Conservation (phyloP, 2,329 filamentous ascomycete species). For the Trichophyton schoenleinii region DNA sequence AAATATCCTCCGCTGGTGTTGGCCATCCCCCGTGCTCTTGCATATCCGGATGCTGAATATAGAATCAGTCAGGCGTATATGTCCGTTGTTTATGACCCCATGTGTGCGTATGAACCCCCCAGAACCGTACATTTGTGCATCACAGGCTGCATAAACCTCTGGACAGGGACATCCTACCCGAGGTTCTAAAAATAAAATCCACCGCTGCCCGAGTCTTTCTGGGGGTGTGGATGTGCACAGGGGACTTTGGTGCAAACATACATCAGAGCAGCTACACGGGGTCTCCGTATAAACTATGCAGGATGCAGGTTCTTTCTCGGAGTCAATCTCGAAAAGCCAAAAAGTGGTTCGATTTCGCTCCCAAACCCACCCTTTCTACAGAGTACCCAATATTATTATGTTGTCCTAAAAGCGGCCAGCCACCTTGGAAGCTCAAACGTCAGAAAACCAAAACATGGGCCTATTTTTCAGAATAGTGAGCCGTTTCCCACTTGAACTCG, state of each 20-base stretch:
- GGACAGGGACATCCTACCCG: not conserved
- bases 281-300: not conserved
- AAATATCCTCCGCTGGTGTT: not conserved
- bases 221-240: not conserved
- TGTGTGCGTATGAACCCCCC: not conserved
- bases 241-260: too few species aligned
- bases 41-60: not conserved
- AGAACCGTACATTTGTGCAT: not conserved
- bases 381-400: not conserved
- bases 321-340: not conserved
- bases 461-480: not conserved
- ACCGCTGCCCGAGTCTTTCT: not conserved
- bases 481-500: conserved; percentile 1
- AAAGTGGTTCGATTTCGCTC: not conserved
- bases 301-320: not conserved
- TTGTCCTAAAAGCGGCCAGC: not conserved
- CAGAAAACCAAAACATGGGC: not conserved
- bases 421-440: not conserved
- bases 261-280: not conserved
- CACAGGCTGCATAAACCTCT: not conserved
- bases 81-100: not conserved
- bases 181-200: not conserved
- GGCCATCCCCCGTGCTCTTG: not conserved
- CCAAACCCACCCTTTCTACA: not conserved
- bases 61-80: not conserved